These are phyloP conservation scores for Oryza punctata DNA, from an alignment of 176 grass and related monocot species.

Conservation along the genomic window DNA sequence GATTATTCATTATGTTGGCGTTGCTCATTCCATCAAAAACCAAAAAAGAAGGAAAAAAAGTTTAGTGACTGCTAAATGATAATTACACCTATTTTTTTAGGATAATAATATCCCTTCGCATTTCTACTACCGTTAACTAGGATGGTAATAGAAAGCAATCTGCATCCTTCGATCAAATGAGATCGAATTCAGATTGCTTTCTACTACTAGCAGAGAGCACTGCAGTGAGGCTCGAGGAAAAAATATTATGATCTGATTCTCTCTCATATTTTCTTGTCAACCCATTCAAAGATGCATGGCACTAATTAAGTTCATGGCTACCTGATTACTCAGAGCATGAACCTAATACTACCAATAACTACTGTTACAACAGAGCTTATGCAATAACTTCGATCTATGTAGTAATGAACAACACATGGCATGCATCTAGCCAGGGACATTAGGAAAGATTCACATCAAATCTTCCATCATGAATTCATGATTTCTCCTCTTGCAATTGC, in stretches of 20 bases:
- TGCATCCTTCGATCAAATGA: too few species aligned
- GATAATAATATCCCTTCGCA: too few species aligned
- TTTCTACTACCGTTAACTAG: too few species aligned
- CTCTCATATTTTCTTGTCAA: neutral
- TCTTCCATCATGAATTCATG: neutral
- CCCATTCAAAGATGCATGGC: neutral
- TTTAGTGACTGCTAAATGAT: too few species aligned
- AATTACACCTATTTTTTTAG: too few species aligned
- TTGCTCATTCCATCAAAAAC: too few species aligned
- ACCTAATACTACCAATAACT: neutral
- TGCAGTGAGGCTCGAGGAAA: too few species aligned
- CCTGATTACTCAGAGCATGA: neutral
- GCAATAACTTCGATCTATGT: conserved; percentile 11
- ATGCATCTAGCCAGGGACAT: conserved; percentile 24
- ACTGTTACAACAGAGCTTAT: neutral
- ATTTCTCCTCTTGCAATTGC: neutral
- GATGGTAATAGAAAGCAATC: too few species aligned
- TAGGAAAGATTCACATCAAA: conserved; percentile 21
- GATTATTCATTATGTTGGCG: too few species aligned
- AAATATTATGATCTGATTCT: neutral
- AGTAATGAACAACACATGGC: conserved; percentile 22
- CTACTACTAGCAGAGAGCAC: too few species aligned
- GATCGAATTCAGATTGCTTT: too few species aligned
- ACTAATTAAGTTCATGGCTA: neutral
- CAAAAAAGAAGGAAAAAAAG: too few species aligned